phyloP scores from a whole-genome alignment of 1,139 yeast species.

The Eremothecium cymbalariae region DNA sequence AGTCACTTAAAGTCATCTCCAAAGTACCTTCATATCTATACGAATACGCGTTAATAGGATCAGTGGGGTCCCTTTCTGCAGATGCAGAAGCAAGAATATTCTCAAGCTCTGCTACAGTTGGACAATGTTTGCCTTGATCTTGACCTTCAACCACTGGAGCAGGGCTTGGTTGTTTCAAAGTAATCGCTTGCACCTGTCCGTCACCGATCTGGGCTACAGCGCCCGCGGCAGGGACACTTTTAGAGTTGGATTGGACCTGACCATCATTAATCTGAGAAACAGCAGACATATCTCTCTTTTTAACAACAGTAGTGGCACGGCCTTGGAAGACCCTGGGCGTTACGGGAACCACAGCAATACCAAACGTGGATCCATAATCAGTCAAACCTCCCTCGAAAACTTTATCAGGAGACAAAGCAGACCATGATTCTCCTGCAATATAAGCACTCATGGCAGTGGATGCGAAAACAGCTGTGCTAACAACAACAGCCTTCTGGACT shows the following conservation, averaged over 20 bases:
- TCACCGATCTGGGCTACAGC: constrained; percentile 54
- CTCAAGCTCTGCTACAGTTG: constrained; percentile 22
- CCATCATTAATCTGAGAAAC: constrained; percentile 46
- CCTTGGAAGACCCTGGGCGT: no score
- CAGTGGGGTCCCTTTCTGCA: constrained; percentile 45
- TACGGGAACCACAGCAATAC: constrained; percentile 59
- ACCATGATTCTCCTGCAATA: constrained; percentile 65
- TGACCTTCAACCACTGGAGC: constrained; percentile 47
- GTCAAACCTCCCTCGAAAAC: constrained; percentile 54
- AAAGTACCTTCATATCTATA: constrained; percentile 47
- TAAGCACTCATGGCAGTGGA: constrained; percentile 52
- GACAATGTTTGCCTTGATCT: constrained; percentile 40
- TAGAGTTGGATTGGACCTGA: constrained; percentile 47
- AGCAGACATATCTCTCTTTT: constrained; percentile 35
- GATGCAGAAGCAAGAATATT: constrained; percentile 28
- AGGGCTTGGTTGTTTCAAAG: constrained; percentile 38
- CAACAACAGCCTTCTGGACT: constrained; percentile 25
- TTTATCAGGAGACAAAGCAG: constrained; percentile 58
- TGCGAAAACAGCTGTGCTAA: constrained; percentile 36
- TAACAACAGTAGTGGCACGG: constrained; percentile 19
- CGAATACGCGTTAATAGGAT: constrained; percentile 37
- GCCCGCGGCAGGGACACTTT: constrained; percentile 30
- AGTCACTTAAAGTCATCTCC: constrained; percentile 44
- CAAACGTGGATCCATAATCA: constrained; percentile 53
- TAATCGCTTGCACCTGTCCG: constrained; percentile 42